Percentiles rank a stretch among this genome's conserved stretches.
Evolutionary conservation across 305 asterid species (phyloP).

Genomic region (Fraxinus velutina): DNA sequence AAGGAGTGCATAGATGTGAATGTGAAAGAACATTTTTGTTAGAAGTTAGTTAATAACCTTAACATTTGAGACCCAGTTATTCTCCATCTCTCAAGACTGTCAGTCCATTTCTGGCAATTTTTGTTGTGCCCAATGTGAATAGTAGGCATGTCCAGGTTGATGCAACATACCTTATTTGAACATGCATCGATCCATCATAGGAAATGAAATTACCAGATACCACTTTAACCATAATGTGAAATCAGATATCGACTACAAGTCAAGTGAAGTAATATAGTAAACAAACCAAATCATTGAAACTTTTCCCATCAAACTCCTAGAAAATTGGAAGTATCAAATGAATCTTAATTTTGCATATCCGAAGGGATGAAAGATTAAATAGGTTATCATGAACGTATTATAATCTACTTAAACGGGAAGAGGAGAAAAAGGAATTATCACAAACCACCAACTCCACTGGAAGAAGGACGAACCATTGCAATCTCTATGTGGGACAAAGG

Average conservation of each 20-base stretch:
- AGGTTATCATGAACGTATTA: not conserved
- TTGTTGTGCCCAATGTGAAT: not conserved
- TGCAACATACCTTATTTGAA: not conserved
- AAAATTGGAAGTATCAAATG: not conserved
- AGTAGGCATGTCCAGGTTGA: not conserved
- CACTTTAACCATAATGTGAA: not conserved
- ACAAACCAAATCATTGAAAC: not conserved
- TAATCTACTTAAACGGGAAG: not conserved
- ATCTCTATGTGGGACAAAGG: not conserved
- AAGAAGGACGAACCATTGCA: not conserved
- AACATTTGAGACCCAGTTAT: not conserved
- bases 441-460: not conserved
- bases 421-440: not conserved
- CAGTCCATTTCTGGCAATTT: not conserved
- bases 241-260: not conserved
- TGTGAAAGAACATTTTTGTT: not conserved
- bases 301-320: not conserved
- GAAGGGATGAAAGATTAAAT: not conserved
- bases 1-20: not conserved
- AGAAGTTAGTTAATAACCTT: not conserved
- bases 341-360: not conserved
- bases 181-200: not conserved
- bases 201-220: not conserved
- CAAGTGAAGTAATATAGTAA: not conserved
- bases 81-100: not conserved